Base-by-base conservation (phyloP, 306 rosid species). In the Boehmeria nivea region DNA sequence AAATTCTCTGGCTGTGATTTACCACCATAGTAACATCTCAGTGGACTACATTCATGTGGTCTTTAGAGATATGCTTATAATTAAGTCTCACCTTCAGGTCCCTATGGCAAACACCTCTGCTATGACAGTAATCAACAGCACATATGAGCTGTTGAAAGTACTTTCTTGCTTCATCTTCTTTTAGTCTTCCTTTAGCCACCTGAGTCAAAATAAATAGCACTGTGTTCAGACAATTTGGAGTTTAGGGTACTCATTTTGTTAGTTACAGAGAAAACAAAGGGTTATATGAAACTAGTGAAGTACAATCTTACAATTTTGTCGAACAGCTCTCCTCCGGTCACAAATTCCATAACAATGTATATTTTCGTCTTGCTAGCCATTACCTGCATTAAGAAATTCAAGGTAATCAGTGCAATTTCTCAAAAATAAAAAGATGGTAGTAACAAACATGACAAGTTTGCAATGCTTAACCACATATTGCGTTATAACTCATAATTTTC, bases 321-420 rank as follows among this genome's bases (percentile, higher is more conserved):
- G 51, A 91, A 91, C 20, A 91, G 75, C 69, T 91, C 98, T 51
- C 98, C 98, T 38, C 98, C 98, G 2, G 94, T 91, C 55, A 91
- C 94, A 57, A 81, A 75, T 72, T 91, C 96, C 85, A 87, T 54
- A 26, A 91, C 98, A 42, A 87, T 91, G 74, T 87, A 91, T 69
- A 91, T 91, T 76, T 87, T 91, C 27, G 89, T 80, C 78, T 63
- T 91, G 93, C 94, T 91, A 56, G 96, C 98, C 91, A 87, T 91
- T 59, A 87, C 96, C 98, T 91, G 62, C 75, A 69, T 52, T 44
- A 68, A 47, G 61, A 61, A 74, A 55, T 54, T 60, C 61, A n/a
- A 6, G n/a, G n/a, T 22, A 69, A 69, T 61, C 52, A 66, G 40
- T 63, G 51, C 12, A 14, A 17, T 66, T 61, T 31, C 61, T 12